phyloP scores from a whole-genome alignment of 768 basidiomycete genomes.

The Calocera cornea region DNA sequence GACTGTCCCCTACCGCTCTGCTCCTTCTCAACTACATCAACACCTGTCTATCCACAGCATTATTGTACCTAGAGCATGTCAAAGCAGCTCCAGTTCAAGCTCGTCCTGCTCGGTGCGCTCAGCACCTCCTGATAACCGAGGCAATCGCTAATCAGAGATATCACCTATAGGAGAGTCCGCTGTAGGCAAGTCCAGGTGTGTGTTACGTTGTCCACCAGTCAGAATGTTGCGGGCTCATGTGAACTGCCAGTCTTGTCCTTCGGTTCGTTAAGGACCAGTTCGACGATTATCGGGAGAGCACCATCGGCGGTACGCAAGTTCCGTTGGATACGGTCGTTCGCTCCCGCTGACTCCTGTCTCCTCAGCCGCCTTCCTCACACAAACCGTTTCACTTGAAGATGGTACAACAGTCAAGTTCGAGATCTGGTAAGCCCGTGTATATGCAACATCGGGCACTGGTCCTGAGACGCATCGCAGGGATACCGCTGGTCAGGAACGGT shows the following conservation, averaged over 20 bases:
- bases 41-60: constrained; percentile 21
- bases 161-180: constrained; percentile 71
- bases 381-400: constrained; percentile 83
- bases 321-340: background rate
- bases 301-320: constrained; percentile 56
- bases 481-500: constrained; percentile 90
- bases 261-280: constrained; percentile 96
- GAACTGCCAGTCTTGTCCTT: constrained; percentile 59
- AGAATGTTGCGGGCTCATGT: background rate
- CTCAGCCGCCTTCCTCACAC: constrained; percentile 92
- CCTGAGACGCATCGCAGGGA: constrained; percentile 44
- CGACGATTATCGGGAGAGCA: constrained; percentile 89
- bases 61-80: constrained; percentile 48
- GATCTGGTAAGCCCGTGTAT: constrained; percentile 58
- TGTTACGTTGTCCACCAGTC: background rate
- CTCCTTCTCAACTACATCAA: background rate
- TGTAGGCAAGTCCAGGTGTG: constrained; percentile 88
- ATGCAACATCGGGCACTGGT: constrained; percentile 7
- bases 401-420: constrained; percentile 93
- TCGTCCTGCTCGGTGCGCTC: constrained; percentile 75
- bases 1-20: background rate
- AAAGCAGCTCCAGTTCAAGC: constrained; percentile 88
- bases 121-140: background rate
- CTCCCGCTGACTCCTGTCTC: constrained; percentile 10
- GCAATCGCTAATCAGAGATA: background rate